phyloP scores from a whole-genome alignment of 225 moss, liverwort and hornwort species.

The Marchantia paleacea region DNA sequence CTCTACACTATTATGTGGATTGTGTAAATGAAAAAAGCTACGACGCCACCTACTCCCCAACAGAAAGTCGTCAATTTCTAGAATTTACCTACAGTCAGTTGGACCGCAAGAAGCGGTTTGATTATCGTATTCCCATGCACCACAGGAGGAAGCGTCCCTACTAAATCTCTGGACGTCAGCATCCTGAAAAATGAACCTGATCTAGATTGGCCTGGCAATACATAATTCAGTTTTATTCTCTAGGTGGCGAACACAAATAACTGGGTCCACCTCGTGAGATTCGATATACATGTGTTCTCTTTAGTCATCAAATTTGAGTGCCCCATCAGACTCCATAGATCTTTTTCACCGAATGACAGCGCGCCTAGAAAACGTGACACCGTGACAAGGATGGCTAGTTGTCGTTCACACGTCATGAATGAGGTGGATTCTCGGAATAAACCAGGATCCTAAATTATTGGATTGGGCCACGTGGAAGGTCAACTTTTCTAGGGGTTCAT shows the following conservation, averaged over 20 bases:
- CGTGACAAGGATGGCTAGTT: not conserved
- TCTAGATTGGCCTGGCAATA: no score
- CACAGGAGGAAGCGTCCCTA: no score
- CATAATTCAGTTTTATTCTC: no score
- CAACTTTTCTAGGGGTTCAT: not conserved
- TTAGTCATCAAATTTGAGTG: no score
- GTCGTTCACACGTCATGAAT: not conserved
- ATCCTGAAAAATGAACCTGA: no score
- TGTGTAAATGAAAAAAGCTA: not conserved
- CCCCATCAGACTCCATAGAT: no score
- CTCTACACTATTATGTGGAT: not conserved
- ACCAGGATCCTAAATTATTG: not conserved
- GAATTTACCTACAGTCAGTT: not conserved
- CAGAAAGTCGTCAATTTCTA: not conserved
- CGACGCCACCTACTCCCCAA: not conserved
- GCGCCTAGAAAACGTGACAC: not conserved
- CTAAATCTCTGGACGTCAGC: no score
- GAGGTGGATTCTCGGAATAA: not conserved
- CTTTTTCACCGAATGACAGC: no score
- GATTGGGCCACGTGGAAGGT: conserved; percentile 3
- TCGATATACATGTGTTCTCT: no score
- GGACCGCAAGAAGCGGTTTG: not conserved
- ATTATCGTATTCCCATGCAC: not conserved
- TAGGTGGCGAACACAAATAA: no score
- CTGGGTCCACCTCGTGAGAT: no score